phyloP scores from a whole-genome alignment of 2,329 filamentous ascomycete species.

The Beauveria asiatica region DNA sequence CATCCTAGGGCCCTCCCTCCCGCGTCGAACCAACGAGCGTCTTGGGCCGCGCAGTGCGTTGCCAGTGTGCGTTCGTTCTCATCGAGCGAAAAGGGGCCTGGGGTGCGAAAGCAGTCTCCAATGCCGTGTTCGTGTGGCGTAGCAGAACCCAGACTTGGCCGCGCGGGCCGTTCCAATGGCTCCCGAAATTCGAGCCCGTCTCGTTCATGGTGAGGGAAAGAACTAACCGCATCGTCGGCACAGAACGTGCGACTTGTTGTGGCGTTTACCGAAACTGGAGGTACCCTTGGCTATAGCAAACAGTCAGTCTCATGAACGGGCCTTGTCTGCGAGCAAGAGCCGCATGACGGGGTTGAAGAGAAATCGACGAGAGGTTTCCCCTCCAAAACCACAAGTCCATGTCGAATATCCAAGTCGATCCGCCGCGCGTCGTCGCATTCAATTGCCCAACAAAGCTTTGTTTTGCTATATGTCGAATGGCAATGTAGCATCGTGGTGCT shows the following conservation, averaged over 20 bases:
- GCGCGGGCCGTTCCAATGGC: background rate
- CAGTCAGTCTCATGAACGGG: conserved; percentile 12
- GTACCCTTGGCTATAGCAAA: conserved; percentile 45
- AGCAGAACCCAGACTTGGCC: background rate
- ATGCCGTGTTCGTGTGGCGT: no score
- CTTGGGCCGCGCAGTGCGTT: no score
- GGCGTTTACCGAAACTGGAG: conserved; percentile 56
- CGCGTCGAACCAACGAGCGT: background rate
- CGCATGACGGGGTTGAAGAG: background rate
- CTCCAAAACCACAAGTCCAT: background rate
- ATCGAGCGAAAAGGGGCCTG: background rate
- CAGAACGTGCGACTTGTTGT: conserved; percentile 97
- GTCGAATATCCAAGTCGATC: background rate
- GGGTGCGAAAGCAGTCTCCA: no score
- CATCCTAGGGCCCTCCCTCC: background rate
- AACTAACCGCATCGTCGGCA: conserved; percentile 96
- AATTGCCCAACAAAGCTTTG: no score
- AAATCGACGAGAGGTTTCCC: background rate
- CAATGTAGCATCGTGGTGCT: background rate
- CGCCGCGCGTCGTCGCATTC: background rate
- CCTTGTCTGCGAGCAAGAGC: background rate
- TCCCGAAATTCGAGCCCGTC: background rate
- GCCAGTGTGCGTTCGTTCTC: background rate
- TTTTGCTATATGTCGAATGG: background rate
- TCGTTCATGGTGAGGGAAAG: background rate